Percentiles rank a stretch among this genome's conserved stretches.
Conservation (phyloP, 2,329 filamentous ascomycete genomes). For the Pseudopyrenochaeta lycopersici region DNA sequence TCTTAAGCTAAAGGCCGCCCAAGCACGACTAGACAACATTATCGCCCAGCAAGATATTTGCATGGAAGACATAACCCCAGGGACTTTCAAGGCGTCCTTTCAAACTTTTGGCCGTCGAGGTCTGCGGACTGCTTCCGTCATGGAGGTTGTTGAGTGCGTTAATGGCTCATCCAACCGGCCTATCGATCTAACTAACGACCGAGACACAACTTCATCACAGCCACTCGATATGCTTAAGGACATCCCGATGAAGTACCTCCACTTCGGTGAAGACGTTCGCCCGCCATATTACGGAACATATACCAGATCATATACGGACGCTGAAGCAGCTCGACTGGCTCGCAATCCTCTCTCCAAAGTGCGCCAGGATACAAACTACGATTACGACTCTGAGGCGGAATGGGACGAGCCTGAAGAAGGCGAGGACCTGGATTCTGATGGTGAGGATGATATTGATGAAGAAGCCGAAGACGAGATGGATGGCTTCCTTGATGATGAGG, state of each 20-base stretch:
- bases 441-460: slow-evolving; percentile 73
- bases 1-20: slow-evolving; percentile 36
- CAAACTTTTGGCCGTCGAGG: slow-evolving; percentile 22
- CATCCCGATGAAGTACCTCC: slow-evolving; percentile 71
- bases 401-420: slow-evolving; percentile 81
- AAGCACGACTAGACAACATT: slow-evolving; percentile 37
- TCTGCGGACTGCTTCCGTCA: slow-evolving; percentile 29
- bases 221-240: slow-evolving; percentile 57
- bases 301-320: slow-evolving; percentile 65
- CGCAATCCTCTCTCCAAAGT: slow-evolving; percentile 64
- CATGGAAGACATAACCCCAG: slow-evolving; percentile 21
- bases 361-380: slow-evolving; percentile 75
- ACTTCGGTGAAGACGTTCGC: slow-evolving; percentile 69
- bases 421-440: slow-evolving; percentile 71
- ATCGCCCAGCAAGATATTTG: slow-evolving; percentile 21
- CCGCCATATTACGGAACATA: slow-evolving; percentile 77
- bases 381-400: slow-evolving; percentile 86
- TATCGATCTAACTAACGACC: slow-evolving; percentile 55
- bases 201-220: slow-evolving; percentile 23
- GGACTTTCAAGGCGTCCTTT: slow-evolving; percentile 29
- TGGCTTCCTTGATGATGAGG: slow-evolving; percentile 87
- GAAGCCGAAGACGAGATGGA: slow-evolving; percentile 87
- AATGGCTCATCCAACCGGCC: slow-evolving; percentile 53
- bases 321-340: slow-evolving; percentile 57
- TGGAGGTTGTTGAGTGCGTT: slow-evolving; percentile 54